Base-by-base conservation (phyloP, 768 basidiomycete genomes). In the Podaxis pistillaris region DNA sequence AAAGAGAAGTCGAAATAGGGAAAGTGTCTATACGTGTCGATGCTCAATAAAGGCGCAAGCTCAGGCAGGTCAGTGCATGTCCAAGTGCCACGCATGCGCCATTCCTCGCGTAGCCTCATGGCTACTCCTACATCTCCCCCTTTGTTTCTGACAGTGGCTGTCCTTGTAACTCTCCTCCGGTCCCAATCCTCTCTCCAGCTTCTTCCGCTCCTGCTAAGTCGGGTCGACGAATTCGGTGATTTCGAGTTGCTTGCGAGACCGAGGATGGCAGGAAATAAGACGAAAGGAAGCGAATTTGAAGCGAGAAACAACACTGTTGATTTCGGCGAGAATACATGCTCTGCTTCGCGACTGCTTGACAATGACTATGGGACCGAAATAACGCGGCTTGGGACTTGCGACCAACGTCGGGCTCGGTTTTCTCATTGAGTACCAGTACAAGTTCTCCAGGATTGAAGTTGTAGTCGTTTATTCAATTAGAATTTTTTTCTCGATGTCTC, bases 361-460 rank as follows among this genome's bases (percentile, higher is more conserved):
- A 5, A 79, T 72, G 4, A 73, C 66, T 8, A 73, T 66, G 0
- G 77, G 79, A 0, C 78, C 76, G 1, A 74, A 63, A 58, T 79
- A 79, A 0, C 68, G 55, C 8, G 73, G 63, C 1, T 63, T 65
- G 24, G 24, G 68, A 72, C 62, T 79, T 79, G 1, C 65, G 28
- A n/a, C 70, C 69, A 0, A 74, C 62, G 0, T 72, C 63, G 15
- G 66, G 71, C 51, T 78, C 75, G 12, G 73, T 65, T 0, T 47
- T 28, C 2, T 74, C 73, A 58, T 81, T 79, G 7, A 72, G 64
- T 0, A 76, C 67, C 0, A 80, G 59, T 0, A 80, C 73, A 0
- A 82, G 65, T 2, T 71, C 70, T 11, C 77, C 76, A 2, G 60
- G 62, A 15, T 67, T 37, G 60, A 76, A 79, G 22, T 70, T 40